phyloP scores from a whole-genome alignment of 73 alveolate species.

The Paramecium sexaurelia region DNA sequence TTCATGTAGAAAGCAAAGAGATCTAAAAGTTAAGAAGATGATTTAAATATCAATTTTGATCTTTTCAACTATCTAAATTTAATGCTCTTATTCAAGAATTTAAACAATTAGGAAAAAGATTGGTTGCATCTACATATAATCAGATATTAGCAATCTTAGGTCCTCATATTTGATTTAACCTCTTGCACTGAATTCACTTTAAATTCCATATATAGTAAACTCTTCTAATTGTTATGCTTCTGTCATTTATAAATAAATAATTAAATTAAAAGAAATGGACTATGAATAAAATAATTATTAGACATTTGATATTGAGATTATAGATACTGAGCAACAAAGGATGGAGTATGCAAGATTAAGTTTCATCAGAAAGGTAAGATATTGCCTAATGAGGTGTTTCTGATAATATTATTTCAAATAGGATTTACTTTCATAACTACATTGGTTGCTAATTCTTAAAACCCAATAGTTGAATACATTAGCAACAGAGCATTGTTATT shows the following conservation, averaged over 20 bases:
- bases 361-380: constrained; percentile 14
- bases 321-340: background rate
- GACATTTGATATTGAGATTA: constrained; percentile 4
- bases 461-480: background rate
- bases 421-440: constrained; percentile 4
- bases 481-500: background rate
- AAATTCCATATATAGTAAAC: constrained; percentile 17
- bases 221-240: constrained; percentile 52
- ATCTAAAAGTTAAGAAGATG: background rate
- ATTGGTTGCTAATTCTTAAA: background rate
- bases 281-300: background rate
- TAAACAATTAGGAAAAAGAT: background rate
- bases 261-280: background rate
- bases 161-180: constrained; percentile 42
- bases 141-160: background rate
- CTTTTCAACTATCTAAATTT: constrained; percentile 26
- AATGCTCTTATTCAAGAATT: background rate
- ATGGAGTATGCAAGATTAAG: background rate
- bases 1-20: background rate
- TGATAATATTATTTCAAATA: background rate
- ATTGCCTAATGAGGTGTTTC: constrained; percentile 8
- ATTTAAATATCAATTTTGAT: background rate
- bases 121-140: constrained; percentile 46
- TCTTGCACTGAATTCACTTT: constrained; percentile 25
- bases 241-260: background rate